Percentiles rank a stretch among this genome's conserved stretches.
Conservation (phyloP, 2,329 filamentous ascomycete genomes). For the Trichoderma sp. region DNA sequence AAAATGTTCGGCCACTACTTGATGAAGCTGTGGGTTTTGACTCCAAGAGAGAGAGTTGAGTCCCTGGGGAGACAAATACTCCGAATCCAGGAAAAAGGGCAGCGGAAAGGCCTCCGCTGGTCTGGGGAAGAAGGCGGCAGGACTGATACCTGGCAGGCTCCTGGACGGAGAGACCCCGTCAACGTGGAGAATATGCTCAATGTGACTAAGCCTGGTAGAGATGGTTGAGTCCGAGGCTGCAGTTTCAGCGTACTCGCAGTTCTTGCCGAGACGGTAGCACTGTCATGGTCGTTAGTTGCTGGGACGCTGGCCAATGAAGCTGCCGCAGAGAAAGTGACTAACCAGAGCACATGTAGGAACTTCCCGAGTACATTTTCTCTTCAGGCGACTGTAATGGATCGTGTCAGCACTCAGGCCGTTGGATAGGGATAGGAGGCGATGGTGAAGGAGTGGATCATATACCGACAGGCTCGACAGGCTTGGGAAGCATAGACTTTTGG, state of each 20-base stretch:
- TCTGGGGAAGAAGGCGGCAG: not conserved
- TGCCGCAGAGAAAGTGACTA: not conserved
- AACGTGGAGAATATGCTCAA: not conserved
- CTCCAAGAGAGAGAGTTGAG: conserved; percentile 6
- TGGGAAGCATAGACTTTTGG: conserved; percentile 4
- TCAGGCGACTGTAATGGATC: not conserved
- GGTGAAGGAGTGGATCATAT: not conserved
- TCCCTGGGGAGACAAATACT: not conserved
- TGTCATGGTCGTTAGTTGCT: not conserved
- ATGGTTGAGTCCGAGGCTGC: not conserved
- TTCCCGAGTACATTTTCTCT: conserved; percentile 2
- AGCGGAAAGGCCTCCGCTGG: not conserved
- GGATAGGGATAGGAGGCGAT: not conserved
- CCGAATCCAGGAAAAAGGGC: conserved; percentile 13
- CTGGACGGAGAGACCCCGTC: not conserved
- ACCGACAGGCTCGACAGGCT: conserved; percentile 15
- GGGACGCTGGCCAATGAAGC: not conserved
- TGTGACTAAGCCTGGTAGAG: not conserved
- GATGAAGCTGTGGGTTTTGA: not conserved
- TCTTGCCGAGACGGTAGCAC: conserved; percentile 7
- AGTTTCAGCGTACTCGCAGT: conserved; percentile 13
- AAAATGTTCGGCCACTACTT: not conserved
- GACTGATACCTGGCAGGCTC: not conserved
- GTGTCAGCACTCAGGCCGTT: not conserved
- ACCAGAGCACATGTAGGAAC: conserved; percentile 5